Conservation (phyloP, 148 eudicot genomes). For the Fagopyrum tataricum region DNA sequence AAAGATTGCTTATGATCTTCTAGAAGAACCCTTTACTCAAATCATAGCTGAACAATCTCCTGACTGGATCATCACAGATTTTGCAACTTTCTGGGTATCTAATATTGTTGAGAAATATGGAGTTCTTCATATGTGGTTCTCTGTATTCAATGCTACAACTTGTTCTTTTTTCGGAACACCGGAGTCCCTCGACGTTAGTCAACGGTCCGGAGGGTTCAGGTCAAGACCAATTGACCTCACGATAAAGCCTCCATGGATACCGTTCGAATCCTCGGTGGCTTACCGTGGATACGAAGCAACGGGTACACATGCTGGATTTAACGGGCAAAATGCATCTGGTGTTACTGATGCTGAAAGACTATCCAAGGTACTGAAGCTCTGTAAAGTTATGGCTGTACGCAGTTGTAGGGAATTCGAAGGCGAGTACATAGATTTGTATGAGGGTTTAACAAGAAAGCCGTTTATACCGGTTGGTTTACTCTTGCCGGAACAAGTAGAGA, state of each 20-base stretch:
- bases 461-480: slow-evolving; percentile 21
- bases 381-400: slow-evolving; percentile 9
- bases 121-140: not conserved
- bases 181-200: slow-evolving; percentile 6
- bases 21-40: slow-evolving; percentile 8
- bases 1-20: slow-evolving; percentile 15
- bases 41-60: slow-evolving; percentile 2
- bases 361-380: not conserved
- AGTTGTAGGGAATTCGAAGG: slow-evolving; percentile 18
- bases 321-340: slow-evolving; percentile 9
- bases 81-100: slow-evolving; percentile 5
- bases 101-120: not conserved
- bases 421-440: slow-evolving; percentile 15
- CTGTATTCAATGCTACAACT: not conserved
- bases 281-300: slow-evolving; percentile 13
- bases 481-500: slow-evolving; percentile 7
- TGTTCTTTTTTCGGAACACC: slow-evolving; percentile 12
- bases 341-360: not conserved
- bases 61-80: slow-evolving; percentile 17
- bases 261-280: slow-evolving; percentile 16
- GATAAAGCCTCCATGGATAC: slow-evolving; percentile 16
- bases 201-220: not conserved
- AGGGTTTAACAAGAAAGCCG: slow-evolving; percentile 1
- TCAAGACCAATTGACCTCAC: slow-evolving; percentile 5
- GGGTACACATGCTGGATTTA: not conserved